Percentiles rank a stretch among this genome's conserved stretches.
These are phyloP conservation scores for Fusarium illudens DNA, from an alignment of 2,329 filamentous ascomycete species.

Conservation along the genomic window DNA sequence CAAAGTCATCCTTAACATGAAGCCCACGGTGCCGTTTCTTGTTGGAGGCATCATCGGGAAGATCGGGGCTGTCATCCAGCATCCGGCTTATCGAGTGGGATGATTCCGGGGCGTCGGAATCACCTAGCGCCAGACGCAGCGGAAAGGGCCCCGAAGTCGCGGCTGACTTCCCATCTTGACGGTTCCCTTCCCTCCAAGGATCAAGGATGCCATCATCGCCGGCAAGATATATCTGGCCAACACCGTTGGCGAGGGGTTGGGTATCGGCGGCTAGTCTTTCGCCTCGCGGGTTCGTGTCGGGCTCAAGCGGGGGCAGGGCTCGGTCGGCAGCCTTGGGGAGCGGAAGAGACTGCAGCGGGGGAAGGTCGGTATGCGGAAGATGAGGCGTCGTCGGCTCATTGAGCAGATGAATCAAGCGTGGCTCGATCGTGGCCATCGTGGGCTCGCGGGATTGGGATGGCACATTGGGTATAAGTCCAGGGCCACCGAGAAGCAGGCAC, in stretches of 20 bases:
- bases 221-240: slow-evolving; percentile 27
- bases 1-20: slow-evolving; percentile 66
- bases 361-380: slow-evolving; percentile 61
- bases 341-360: slow-evolving; percentile 60
- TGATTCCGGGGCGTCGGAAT: slow-evolving; percentile 50
- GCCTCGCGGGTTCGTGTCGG: slow-evolving; percentile 54
- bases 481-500: slow-evolving; percentile 10
- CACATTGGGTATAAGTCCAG: slow-evolving; percentile 42
- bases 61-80: slow-evolving; percentile 55
- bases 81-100: slow-evolving; percentile 57
- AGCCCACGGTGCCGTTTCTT: slow-evolving; percentile 64
- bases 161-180: slow-evolving; percentile 38
- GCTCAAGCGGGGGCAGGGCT: slow-evolving; percentile 62
- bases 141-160: slow-evolving; percentile 45
- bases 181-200: slow-evolving; percentile 34
- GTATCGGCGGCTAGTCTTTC: slow-evolving; percentile 45
- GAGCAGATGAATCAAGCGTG: slow-evolving; percentile 70
- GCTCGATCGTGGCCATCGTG: slow-evolving; percentile 73
- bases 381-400: slow-evolving; percentile 64
- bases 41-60: slow-evolving; percentile 55
- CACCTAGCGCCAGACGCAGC: slow-evolving; percentile 53
- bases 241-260: slow-evolving; percentile 19
- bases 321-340: slow-evolving; percentile 55
- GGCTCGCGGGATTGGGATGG: slow-evolving; percentile 38
- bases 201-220: slow-evolving; percentile 34